Conservation (phyloP, 1,284 basidiomycete genomes). For the Ustilago trichophora region DNA sequence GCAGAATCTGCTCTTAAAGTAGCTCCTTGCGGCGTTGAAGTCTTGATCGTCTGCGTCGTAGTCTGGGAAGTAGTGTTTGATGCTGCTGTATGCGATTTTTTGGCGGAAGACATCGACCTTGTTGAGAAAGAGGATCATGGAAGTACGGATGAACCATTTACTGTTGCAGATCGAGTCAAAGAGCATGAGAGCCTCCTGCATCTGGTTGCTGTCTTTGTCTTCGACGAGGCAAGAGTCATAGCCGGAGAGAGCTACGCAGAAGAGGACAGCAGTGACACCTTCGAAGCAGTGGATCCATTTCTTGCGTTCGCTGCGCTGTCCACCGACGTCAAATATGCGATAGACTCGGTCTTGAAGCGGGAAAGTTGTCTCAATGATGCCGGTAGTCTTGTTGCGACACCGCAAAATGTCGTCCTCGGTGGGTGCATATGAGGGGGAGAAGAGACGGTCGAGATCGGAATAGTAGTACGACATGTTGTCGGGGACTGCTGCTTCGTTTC, state of each 20-base stretch:
- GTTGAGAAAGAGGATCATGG: slow-evolving; percentile 79
- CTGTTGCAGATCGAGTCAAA: slow-evolving; percentile 98
- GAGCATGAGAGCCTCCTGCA: slow-evolving; percentile 94
- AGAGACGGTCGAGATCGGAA: slow-evolving; percentile 80
- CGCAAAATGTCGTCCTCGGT: slow-evolving; percentile 81
- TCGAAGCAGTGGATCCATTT: slow-evolving; percentile 72
- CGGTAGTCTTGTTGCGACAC: slow-evolving; percentile 85
- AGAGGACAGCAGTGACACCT: slow-evolving; percentile 78
- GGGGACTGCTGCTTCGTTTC: slow-evolving; percentile 85
- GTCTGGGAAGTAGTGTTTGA: slow-evolving; percentile 76
- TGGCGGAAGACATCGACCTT: slow-evolving; percentile 79
- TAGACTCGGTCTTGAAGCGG: slow-evolving; percentile 66
- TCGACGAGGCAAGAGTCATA: slow-evolving; percentile 94
- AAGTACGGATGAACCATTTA: slow-evolving; percentile 89
- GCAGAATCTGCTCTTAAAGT: slow-evolving; percentile 87
- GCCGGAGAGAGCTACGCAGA: slow-evolving; percentile 84
- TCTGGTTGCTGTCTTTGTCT: slow-evolving; percentile 91
- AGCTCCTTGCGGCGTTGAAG: slow-evolving; percentile 80
- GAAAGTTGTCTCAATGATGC: slow-evolving; percentile 93
- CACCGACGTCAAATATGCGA: slow-evolving; percentile 86
- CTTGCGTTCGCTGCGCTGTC: slow-evolving; percentile 85
- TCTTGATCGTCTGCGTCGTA: slow-evolving; percentile 70
- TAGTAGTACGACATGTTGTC: slow-evolving; percentile 80
- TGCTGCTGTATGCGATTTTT: slow-evolving; percentile 82
- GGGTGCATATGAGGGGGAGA: slow-evolving; percentile 76